Percentiles rank a stretch among this genome's conserved stretches.
These are phyloP conservation scores for Aegilops sharonensis DNA, from an alignment of 176 grass and related monocot genomes.

Conservation along the genomic window DNA sequence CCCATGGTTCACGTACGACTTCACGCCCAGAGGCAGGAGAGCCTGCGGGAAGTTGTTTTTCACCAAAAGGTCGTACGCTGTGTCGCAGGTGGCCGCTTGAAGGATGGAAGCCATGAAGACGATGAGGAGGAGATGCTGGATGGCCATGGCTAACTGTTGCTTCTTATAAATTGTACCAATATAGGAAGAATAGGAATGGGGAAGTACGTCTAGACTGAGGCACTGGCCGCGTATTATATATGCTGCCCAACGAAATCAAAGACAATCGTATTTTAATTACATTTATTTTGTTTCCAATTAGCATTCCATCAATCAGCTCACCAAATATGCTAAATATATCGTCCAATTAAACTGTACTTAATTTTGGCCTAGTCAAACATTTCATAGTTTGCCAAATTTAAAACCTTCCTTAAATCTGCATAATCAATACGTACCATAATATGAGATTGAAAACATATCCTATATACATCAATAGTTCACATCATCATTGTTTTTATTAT, in stretches of 20 bases:
- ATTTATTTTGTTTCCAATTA: background rate
- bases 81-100: background rate
- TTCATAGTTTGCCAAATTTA: background rate
- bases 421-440: background rate
- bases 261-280: background rate
- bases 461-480: no score
- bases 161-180: background rate
- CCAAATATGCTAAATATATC: background rate
- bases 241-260: background rate
- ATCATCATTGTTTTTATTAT: no score
- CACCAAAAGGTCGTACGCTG: background rate
- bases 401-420: background rate
- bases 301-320: background rate
- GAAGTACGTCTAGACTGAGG: background rate
- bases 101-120: background rate
- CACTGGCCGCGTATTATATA: background rate
- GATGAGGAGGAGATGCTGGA: background rate
- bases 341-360: background rate
- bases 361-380: background rate
- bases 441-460: background rate
- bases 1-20: background rate
- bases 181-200: background rate
- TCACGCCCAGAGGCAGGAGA: background rate
- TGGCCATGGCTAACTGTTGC: background rate
- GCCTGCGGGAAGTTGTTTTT: constrained; percentile 2